phyloP scores from a whole-genome alignment of 2,329 filamentous ascomycete species.

The Coniochaeta hoffmannii region DNA sequence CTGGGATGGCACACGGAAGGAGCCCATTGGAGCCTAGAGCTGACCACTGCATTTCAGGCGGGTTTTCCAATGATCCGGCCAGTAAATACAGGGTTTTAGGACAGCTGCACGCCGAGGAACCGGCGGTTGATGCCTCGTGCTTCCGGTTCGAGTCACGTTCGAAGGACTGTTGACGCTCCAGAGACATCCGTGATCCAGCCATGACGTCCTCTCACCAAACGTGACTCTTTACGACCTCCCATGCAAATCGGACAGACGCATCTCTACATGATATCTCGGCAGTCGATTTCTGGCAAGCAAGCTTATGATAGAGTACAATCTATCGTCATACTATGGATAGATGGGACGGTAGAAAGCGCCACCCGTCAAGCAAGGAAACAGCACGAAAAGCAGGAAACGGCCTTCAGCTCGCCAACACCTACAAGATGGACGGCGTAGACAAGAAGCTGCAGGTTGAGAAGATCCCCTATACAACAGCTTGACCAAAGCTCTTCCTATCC shows the following conservation, averaged over 20 bases:
- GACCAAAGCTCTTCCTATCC: too few species aligned
- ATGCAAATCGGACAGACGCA: not conserved
- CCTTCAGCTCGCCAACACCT: too few species aligned
- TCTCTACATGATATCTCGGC: too few species aligned
- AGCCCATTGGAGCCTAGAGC: not conserved
- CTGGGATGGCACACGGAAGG: not conserved
- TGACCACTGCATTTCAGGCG: not conserved
- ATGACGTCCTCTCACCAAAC: not conserved
- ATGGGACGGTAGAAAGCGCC: too few species aligned
- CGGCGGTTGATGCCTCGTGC: not conserved
- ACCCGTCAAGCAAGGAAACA: too few species aligned
- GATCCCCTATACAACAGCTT: too few species aligned
- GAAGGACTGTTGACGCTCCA: not conserved
- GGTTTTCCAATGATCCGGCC: not conserved
- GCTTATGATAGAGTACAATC: too few species aligned
- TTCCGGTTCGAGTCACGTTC: not conserved
- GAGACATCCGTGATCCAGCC: constrained; percentile 1
- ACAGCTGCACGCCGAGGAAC: not conserved
- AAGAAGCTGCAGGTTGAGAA: too few species aligned
- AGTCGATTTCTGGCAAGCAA: too few species aligned
- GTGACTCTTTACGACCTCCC: not conserved
- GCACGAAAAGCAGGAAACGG: too few species aligned
- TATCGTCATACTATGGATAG: too few species aligned
- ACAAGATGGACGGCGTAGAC: too few species aligned
- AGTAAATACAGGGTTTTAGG: not conserved